Percentiles rank a stretch among this genome's conserved stretches.
Evolutionary conservation across 768 basidiomycete genomes (phyloP).

Genomic region (Ramaria rubella): DNA sequence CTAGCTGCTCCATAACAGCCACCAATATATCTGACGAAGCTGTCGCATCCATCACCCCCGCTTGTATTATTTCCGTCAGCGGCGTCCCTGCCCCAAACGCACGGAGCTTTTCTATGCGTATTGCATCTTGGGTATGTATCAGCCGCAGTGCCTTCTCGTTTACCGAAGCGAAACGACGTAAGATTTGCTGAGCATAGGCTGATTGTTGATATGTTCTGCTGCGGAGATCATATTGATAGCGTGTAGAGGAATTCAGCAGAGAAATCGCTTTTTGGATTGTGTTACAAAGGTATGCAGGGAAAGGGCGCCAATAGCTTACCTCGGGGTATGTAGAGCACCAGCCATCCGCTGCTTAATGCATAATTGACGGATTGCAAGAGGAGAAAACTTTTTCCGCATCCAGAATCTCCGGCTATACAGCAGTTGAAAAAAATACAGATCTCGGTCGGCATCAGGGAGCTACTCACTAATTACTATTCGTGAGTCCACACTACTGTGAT

Average conservation of each 20-base stretch:
- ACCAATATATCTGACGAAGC: slow-evolving; percentile 51
- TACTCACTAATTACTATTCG: slow-evolving; percentile 62
- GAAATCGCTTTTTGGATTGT: slow-evolving; percentile 34
- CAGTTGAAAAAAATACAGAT: slow-evolving; percentile 8
- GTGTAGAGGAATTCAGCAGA: slow-evolving; percentile 69
- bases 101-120: slow-evolving; percentile 42
- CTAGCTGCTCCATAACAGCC: slow-evolving; percentile 54
- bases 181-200: slow-evolving; percentile 50
- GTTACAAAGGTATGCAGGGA: slow-evolving; percentile 22
- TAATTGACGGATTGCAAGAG: slow-evolving; percentile 74
- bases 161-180: slow-evolving; percentile 54
- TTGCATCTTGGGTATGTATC: slow-evolving; percentile 36
- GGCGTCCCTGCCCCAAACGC: slow-evolving; percentile 41
- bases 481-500: slow-evolving; percentile 42
- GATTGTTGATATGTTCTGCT: slow-evolving; percentile 76
- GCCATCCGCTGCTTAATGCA: slow-evolving; percentile 58
- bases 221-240: slow-evolving; percentile 66
- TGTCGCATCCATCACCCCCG: slow-evolving; percentile 48
- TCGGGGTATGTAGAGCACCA: slow-evolving; percentile 80
- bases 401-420: slow-evolving; percentile 57
- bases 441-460: neutral
- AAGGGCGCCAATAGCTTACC: slow-evolving; percentile 36
- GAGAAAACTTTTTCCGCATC: slow-evolving; percentile 76
- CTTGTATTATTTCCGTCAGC: slow-evolving; percentile 48
- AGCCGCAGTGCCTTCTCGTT: slow-evolving; percentile 41